Evolutionary conservation across 2,329 filamentous ascomycete species (phyloP).

Genomic region (Penicillium sp.): DNA sequence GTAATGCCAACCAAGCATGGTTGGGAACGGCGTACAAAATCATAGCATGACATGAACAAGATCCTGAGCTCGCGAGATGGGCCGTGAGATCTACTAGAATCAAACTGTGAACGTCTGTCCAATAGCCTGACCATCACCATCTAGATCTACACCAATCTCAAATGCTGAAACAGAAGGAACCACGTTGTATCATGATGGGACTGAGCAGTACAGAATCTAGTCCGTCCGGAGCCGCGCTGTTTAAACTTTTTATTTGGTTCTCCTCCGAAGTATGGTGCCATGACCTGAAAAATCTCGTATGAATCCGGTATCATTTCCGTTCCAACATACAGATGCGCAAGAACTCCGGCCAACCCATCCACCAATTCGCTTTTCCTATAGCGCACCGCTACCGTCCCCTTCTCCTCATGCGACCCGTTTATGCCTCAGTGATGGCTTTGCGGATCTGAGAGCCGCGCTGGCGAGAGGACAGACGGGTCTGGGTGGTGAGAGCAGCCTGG

Average conservation of each 20-base stretch:
- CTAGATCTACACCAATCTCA: conserved; percentile 3
- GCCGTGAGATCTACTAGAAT: no score
- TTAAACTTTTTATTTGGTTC: conserved; percentile 29
- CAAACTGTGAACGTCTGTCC: no score
- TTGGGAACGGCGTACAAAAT: no score
- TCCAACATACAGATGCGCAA: conserved; percentile 28
- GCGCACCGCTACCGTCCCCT: conserved; percentile 21
- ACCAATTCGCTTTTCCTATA: conserved; percentile 30
- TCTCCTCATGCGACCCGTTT: conserved; percentile 30
- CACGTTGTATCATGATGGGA: conserved; percentile 26
- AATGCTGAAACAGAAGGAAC: conserved; percentile 16
- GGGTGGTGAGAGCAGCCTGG: conserved; percentile 49
- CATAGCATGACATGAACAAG: no score
- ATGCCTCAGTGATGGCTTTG: conserved; percentile 56
- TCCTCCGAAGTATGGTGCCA: conserved; percentile 24
- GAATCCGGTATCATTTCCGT: conserved; percentile 26
- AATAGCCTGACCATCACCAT: not conserved
- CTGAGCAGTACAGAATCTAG: conserved; percentile 22
- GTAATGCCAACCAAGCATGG: no score
- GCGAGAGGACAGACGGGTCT: conserved; percentile 71
- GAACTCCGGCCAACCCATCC: conserved; percentile 36
- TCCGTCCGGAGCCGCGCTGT: conserved; percentile 22
- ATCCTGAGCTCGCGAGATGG: no score
- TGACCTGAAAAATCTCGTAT: conserved; percentile 27
- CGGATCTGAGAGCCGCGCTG: conserved; percentile 71